A percentile compares a stretch with the other conserved stretches of the same genome.
Evolutionary conservation across 345 rosid genomes (phyloP).

Genomic region (Camelina sativa): DNA sequence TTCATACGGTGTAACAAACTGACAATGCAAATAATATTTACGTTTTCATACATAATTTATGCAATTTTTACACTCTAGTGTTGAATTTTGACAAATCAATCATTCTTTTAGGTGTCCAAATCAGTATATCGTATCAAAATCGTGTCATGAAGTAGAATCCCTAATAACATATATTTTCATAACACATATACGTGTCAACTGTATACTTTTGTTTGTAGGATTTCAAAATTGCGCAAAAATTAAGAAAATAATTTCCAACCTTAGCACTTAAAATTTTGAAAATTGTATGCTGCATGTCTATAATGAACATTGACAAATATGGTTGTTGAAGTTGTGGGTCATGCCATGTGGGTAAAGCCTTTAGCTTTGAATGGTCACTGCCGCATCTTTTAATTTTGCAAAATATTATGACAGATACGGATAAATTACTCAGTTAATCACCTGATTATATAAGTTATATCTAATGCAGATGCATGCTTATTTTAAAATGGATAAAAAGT

Average conservation of each 20-base stretch:
- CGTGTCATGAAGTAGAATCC: too few species aligned
- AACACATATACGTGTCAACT: too few species aligned
- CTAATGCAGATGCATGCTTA: too few species aligned
- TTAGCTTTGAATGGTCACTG: constrained; percentile 26
- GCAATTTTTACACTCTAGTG: constrained; percentile 1
- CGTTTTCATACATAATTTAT: neutral
- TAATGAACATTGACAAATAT: constrained; percentile 7
- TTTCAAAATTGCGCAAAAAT: too few species aligned
- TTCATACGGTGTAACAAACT: constrained; percentile 16
- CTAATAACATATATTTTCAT: too few species aligned
- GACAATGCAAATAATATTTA: neutral
- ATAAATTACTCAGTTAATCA: too few species aligned
- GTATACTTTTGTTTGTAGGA: too few species aligned
- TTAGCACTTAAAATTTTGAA: too few species aligned
- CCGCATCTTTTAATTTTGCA: neutral
- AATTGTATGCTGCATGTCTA: neutral
- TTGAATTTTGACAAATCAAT: neutral
- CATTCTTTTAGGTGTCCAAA: neutral
- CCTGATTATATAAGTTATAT: too few species aligned
- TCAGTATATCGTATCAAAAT: neutral
- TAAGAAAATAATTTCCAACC: too few species aligned
- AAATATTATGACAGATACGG: neutral
- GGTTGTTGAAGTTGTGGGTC: constrained; percentile 36
- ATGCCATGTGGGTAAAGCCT: constrained; percentile 31
- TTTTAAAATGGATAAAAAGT: too few species aligned